Base-by-base conservation (phyloP, 495 filamentous ascomycete species). In the Penicillium steckii region DNA sequence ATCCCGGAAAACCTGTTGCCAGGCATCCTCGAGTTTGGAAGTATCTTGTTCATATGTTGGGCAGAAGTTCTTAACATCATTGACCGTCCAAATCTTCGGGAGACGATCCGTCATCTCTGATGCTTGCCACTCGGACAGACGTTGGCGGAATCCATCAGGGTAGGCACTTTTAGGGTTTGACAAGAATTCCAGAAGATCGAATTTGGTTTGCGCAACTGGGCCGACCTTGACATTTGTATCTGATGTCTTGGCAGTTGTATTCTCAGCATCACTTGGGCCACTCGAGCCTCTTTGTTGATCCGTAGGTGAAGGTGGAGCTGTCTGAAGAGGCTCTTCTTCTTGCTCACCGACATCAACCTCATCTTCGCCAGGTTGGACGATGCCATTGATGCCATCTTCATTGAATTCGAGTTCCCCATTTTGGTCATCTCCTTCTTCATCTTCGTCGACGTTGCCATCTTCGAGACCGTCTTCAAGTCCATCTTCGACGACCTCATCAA, bases 41-140 rank as follows among this genome's bases (percentile, higher is more conserved):
- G 55, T 54, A 5, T 60, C 60, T 1, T 67, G 53, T 13, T 71
- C 63, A 46, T 74, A 77, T 8, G 68, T 68, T 1, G 70, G 65
- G 26, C 67, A 75, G 19, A 80, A 78, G 0, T 60, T 79, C 46
- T 66, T 67, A 17, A 74, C 67, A 48, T 74, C 79, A 51, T 83
- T 78, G 18, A 79, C 75, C 5, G 70, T 87, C 61, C 85, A 89
- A 52, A 68, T 79, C 53, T 70, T 80, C 32, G 73, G 78, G 53
- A 85, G 79, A 65, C 81, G 83, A 24, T 83, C 78, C 54, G 81
- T 57, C 74, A 83, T 61, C 68, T 64, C 60, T 32, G 38, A 8
- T 19, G 24, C 47, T 40, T 53, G 57, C 63, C 63, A 66, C 21
- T 54, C 27, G 9, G 55, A 55, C 15, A 52, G 21, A 12, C 63